Base-by-base conservation (phyloP, 257 asterid species). In the Solanum rostratum region DNA sequence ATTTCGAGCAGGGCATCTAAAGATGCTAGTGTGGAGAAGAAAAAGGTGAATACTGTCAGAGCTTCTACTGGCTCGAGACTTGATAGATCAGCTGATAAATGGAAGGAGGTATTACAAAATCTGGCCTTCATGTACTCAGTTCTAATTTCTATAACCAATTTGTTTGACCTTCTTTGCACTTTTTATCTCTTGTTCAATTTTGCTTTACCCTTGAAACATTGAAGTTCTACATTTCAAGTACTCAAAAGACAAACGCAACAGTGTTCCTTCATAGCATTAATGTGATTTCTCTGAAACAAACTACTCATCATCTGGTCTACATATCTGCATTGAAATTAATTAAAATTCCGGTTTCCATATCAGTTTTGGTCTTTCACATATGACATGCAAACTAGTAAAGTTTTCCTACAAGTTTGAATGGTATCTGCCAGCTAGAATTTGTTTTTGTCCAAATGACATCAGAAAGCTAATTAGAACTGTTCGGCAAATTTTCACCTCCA, bases 71-170 rank as follows among this genome's bases (percentile, higher is more conserved):
- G 87, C 91, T 87, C 78, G 84, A 90, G 79, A 87, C 87, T 83
- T 86, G 94, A 92, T 30, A 94, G 92, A 50, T 90, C 83, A 86
- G 87, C 89, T 33, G 98, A 90, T 85, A 92, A 89, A 86, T 91
- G 93, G 85, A 90, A 90, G 82, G 97, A 94, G 98, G 99, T 96
- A 90, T 60, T 16, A 0, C 24, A 5, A 76, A 27, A 76, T 76
- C 45, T 76, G 7, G 1, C 24, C 62, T 16, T 16, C 24, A 9
- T 49, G 24, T 49, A 15, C 19, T 46, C 14, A 0, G 43, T 46
- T 49, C 60, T 49, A 0, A 3, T 76, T 2, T 46, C 82, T 76
- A 1, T 76, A 76, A 27, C 82, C 20, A 16, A 49, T 76, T 49
- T 49, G 4, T 52, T 49, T 76, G 2, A 9, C 82, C 18, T 8